Conservation (phyloP, 2,329 filamentous ascomycete genomes). For the Trichoderma gracile region DNA sequence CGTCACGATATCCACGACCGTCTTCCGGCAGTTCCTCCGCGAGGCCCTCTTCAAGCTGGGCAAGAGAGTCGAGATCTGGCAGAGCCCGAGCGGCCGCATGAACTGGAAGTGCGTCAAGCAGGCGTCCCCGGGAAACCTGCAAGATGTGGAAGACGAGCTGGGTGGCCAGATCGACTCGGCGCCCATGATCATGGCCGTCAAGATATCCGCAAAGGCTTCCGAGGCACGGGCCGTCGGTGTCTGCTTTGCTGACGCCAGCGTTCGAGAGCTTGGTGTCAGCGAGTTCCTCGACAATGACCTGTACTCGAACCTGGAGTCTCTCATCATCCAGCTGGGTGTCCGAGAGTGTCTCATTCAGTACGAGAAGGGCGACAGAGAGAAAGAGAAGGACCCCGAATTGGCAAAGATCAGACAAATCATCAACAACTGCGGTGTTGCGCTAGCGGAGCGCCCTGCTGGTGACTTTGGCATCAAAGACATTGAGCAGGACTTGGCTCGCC, state of each 20-base stretch:
- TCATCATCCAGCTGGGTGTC: slow-evolving; percentile 93
- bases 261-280: slow-evolving; percentile 91
- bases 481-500: slow-evolving; percentile 85
- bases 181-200: slow-evolving; percentile 93
- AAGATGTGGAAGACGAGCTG: slow-evolving; percentile 95
- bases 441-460: slow-evolving; percentile 72
- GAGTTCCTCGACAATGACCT: slow-evolving; percentile 99
- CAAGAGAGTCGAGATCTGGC: slow-evolving; percentile 89
- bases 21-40: slow-evolving; percentile 92
- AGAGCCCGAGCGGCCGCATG: slow-evolving; percentile 72
- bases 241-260: slow-evolving; percentile 96
- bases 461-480: slow-evolving; percentile 92
- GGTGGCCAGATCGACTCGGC: slow-evolving; percentile 83
- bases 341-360: slow-evolving; percentile 88
- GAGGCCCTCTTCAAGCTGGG: slow-evolving; percentile 90
- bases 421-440: slow-evolving; percentile 86
- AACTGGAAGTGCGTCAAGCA: slow-evolving; percentile 92
- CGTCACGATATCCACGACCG: slow-evolving; percentile 92
- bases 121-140: slow-evolving; percentile 91
- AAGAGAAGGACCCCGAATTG: slow-evolving; percentile 85
- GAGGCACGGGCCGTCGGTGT: slow-evolving; percentile 89
- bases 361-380: slow-evolving; percentile 77
- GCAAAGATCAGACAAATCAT: slow-evolving; percentile 85
- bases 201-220: slow-evolving; percentile 81
- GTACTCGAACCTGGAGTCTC: slow-evolving; percentile 95